phyloP scores from a whole-genome alignment of 2,329 filamentous ascomycete genomes.

The Epichloe uncinata region DNA sequence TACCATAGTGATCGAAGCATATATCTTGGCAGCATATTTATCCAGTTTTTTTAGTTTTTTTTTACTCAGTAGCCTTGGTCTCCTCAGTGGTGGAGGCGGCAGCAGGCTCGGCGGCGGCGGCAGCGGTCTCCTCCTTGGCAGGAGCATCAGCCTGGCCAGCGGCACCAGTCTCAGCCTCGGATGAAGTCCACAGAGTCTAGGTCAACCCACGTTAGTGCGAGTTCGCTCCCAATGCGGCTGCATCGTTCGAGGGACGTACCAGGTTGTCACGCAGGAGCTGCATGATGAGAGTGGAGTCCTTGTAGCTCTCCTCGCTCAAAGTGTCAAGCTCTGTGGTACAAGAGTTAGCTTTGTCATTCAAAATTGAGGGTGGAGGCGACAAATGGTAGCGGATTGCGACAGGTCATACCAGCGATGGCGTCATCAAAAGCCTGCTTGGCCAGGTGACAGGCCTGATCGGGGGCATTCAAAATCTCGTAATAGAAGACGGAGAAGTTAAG shows the following conservation, averaged over 20 bases:
- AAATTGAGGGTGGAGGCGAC: background rate
- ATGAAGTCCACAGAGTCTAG: conserved; percentile 97
- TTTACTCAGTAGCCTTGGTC: conserved; percentile 55
- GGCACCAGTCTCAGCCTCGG: conserved; percentile 72
- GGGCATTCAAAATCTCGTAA: conserved; percentile 99
- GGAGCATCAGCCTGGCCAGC: conserved; percentile 36
- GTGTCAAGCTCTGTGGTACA: conserved; percentile 71
- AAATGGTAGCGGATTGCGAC: background rate
- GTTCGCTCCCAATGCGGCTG: background rate
- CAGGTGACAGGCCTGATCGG: conserved; percentile 94
- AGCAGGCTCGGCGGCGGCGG: conserved; percentile 44
- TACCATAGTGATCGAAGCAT: conserved; percentile 20
- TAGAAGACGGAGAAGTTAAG: conserved; percentile 99
- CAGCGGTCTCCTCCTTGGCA: conserved; percentile 31
- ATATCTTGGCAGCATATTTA: conserved; percentile 15
- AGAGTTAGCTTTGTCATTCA: background rate
- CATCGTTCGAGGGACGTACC: conserved; percentile 36
- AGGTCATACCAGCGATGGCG: conserved; percentile 63
- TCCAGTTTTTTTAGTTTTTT: conserved; percentile 6
- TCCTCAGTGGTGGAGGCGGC: conserved; percentile 46
- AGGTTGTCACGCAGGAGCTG: conserved; percentile 95
- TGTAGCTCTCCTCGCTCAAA: conserved; percentile 97
- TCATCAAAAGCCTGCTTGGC: conserved; percentile 99
- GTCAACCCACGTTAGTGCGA: background rate
- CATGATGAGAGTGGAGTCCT: conserved; percentile 98